Base-by-base conservation (phyloP, 2,329 filamentous ascomycete genomes). In the Xylaria sp. region DNA sequence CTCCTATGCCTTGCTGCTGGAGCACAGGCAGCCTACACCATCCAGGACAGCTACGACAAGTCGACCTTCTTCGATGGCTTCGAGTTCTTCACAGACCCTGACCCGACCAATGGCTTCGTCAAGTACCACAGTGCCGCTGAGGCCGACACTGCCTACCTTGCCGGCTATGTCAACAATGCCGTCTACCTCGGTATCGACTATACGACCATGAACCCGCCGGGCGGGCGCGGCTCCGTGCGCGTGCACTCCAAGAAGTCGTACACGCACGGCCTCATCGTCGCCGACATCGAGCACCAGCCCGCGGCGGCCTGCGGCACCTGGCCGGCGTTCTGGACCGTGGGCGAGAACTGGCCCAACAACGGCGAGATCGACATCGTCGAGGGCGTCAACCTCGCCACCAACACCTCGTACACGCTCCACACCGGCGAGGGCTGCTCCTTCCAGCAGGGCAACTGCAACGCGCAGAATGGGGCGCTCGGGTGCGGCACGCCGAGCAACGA, bases 301-400 rank as follows among this genome's bases (percentile, higher is more conserved):
- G 80, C 79, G 18, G 83, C 83, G 39, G 75, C 78, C 56, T 92
- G 89, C 66, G 89, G 89, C 29, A 81, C 84, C 13, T 93, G 90
- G 90, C 89, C 89, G 1, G 89, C 89, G 13, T 88, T 88, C 70
- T 89, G 82, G 82, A 78, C 76, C 47, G 79, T 90, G 29, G 89
- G 88, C 16, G 76, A 79, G n/a, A 72, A 81, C 66, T 92, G 90
- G 90, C 90, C 90, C 1, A 69, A 69, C 39, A 76, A 77, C 7
- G 89, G 89, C 43, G 90, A 92, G 73, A 89, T 93, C 64, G 90
- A 93, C 69, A 88, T 92, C 64, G 84, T 92, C 63, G 90, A 92
- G 74, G 89, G 88, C 37, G 87, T 91, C 62, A 90, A 91, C 74
- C 74, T 77, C 19, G 80, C 85, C 57, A 68, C 74, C 2, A 72